Evolutionary conservation across 768 basidiomycete genomes (phyloP).

Genomic region (Phanerodontia chrysosporium): DNA sequence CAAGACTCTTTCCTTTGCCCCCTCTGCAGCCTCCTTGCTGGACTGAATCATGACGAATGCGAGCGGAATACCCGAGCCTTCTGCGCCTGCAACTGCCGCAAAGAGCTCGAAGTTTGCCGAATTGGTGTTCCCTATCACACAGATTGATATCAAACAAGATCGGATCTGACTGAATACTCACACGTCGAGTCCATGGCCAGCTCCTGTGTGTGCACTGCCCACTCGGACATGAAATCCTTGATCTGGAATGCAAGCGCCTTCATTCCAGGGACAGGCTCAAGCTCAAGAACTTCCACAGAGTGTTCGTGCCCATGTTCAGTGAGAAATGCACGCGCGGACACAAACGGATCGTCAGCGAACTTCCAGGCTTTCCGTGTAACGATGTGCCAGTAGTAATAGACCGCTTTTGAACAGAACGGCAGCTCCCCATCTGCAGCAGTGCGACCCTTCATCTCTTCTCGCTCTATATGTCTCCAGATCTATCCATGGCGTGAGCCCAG

Average conservation of each 20-base stretch:
- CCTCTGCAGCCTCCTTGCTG: slow-evolving; percentile 10
- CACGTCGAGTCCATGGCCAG: slow-evolving; percentile 16
- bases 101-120: slow-evolving; percentile 29
- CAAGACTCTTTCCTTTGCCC: slow-evolving; percentile 27
- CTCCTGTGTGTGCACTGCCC: slow-evolving; percentile 11
- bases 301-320: not conserved
- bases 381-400: slow-evolving; percentile 11
- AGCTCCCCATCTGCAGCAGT: too few species aligned
- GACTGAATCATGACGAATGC: slow-evolving; percentile 23
- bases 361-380: slow-evolving; percentile 5
- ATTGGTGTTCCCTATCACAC: slow-evolving; percentile 29
- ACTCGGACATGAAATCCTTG: slow-evolving; percentile 8
- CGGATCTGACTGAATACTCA: not conserved
- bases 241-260: slow-evolving; percentile 9
- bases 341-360: slow-evolving; percentile 4
- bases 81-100: slow-evolving; percentile 29
- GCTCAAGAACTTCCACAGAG: slow-evolving; percentile 1
- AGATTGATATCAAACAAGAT: too few species aligned
- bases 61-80: slow-evolving; percentile 31
- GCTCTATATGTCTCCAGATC: slow-evolving; percentile 13
- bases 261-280: slow-evolving; percentile 8
- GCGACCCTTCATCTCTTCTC: not conserved
- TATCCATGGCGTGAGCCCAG: not conserved
- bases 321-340: slow-evolving; percentile 5
- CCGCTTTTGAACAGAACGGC: slow-evolving; percentile 1